phyloP scores from a whole-genome alignment of 305 asterid species.

The Rubia occidens region DNA sequence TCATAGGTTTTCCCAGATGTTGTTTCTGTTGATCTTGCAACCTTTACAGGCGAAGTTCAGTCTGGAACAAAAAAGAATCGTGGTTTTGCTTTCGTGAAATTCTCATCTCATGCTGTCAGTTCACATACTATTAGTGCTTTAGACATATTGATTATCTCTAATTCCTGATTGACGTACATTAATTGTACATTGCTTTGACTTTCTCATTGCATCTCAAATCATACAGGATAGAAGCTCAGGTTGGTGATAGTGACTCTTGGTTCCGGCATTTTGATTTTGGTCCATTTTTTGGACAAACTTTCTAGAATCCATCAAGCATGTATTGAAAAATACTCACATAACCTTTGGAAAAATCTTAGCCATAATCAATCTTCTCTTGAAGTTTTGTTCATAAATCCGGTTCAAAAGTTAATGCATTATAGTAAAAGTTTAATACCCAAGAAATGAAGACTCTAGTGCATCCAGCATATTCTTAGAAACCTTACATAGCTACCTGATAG shows the following conservation, averaged over 20 bases:
- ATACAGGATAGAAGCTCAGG: conserved; percentile 80
- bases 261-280: conserved; percentile 52
- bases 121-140: conserved; percentile 12
- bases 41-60: conserved; percentile 33
- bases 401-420: conserved; percentile 1
- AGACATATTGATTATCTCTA: conserved; percentile 11
- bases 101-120: conserved; percentile 81
- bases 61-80: conserved; percentile 65
- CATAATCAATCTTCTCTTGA: not conserved
- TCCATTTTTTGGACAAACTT: conserved; percentile 28
- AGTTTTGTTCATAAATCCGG: conserved; percentile 11
- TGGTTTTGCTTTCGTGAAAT: conserved; percentile 86
- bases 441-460: not conserved
- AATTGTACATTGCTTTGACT: conserved; percentile 36
- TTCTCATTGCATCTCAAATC: conserved; percentile 56
- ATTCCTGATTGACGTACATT: conserved; percentile 15
- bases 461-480: not conserved
- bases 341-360: not conserved
- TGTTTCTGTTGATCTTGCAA: conserved; percentile 60
- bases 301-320: not conserved
- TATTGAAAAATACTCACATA: conserved; percentile 2
- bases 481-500: conserved; percentile 3
- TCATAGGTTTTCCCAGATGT: conserved; percentile 72
- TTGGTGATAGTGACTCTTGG: conserved; percentile 77
- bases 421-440: not conserved